Evolutionary conservation across 441 rosid species (phyloP).

Genomic region (Erodium moschatum): DNA sequence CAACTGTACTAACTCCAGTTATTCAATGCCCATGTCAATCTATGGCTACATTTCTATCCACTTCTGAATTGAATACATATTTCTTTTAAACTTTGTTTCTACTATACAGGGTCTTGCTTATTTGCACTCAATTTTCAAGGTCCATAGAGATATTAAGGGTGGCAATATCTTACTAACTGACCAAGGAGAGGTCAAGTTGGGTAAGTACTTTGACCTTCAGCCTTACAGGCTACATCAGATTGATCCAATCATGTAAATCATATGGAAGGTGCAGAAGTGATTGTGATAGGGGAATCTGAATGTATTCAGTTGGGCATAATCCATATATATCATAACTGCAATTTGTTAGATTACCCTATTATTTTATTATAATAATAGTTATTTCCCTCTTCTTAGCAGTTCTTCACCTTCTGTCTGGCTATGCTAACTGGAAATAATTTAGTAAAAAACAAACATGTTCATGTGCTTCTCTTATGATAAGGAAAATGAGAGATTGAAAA

Average conservation of each 20-base stretch:
- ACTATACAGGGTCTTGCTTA: slow-evolving; percentile 80
- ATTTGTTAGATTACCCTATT: neutral
- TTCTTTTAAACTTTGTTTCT: slow-evolving; percentile 19
- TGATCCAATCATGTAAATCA: neutral
- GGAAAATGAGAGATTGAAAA: neutral
- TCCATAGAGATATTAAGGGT: slow-evolving; percentile 97
- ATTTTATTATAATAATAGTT: neutral
- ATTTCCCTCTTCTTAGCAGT: neutral
- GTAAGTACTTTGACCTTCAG: slow-evolving; percentile 41
- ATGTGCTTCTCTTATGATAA: neutral
- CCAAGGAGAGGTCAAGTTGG: slow-evolving; percentile 98
- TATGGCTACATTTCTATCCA: neutral
- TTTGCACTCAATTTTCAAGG: slow-evolving; percentile 94
- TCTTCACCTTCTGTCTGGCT: neutral
- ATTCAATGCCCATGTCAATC: neutral
- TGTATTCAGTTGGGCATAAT: neutral
- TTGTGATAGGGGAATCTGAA: slow-evolving; percentile 9
- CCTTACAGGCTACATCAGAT: neutral
- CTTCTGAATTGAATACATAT: neutral
- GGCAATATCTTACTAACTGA: slow-evolving; percentile 97
- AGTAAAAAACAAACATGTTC: neutral
- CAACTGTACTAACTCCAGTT: neutral
- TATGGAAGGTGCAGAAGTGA: neutral
- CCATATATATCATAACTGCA: neutral
- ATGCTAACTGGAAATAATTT: neutral